Percentiles rank a stretch among this genome's conserved stretches.
Evolutionary conservation across 768 basidiomycete species (phyloP).

Genomic region (Atractiella rhizophila): DNA sequence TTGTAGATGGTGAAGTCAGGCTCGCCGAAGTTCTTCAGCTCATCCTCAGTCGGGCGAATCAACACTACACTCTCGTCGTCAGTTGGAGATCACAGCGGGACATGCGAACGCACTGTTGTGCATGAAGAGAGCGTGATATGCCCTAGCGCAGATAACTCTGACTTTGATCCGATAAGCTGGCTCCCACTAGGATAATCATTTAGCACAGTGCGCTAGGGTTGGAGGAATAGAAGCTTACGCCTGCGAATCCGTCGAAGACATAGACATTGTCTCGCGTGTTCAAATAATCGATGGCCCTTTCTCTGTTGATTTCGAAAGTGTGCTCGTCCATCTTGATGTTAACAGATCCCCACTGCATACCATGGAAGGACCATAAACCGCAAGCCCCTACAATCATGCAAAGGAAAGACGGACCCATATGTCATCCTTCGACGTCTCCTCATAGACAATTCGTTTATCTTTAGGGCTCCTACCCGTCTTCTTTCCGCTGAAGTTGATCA

Average conservation of each 20-base stretch:
- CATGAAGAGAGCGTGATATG: conserved; percentile 74
- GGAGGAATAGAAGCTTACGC: conserved; percentile 1
- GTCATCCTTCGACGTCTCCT: conserved; percentile 83
- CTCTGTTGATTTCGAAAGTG: conserved; percentile 97
- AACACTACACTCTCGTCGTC: conserved; percentile 35
- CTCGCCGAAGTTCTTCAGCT: conserved; percentile 79
- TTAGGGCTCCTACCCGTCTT: conserved; percentile 95
- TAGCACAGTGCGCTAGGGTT: not conserved
- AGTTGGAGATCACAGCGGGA: not conserved
- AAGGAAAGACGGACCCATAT: conserved; percentile 36
- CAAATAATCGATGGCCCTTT: conserved; percentile 62
- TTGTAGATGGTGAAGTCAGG: conserved; percentile 99
- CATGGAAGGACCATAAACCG: too few relatives aligned
- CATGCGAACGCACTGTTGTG: conserved; percentile 14
- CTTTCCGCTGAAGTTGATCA: conserved; percentile 99
- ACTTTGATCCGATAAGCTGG: conserved; percentile 99
- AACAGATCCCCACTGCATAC: conserved; percentile 86
- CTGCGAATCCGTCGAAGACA: conserved; percentile 13
- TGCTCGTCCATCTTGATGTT: conserved; percentile 65
- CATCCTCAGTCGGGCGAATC: conserved; percentile 85
- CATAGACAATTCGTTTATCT: conserved; percentile 98
- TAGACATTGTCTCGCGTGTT: conserved; percentile 88
- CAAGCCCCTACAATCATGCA: too few relatives aligned
- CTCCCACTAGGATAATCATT: conserved; percentile 96
- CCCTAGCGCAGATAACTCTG: conserved; percentile 90